A percentile compares a stretch with the other conserved stretches of the same genome.
Evolutionary conservation across 1,284 basidiomycete genomes (phyloP).

Genomic region (Porogramme epimiltina): DNA sequence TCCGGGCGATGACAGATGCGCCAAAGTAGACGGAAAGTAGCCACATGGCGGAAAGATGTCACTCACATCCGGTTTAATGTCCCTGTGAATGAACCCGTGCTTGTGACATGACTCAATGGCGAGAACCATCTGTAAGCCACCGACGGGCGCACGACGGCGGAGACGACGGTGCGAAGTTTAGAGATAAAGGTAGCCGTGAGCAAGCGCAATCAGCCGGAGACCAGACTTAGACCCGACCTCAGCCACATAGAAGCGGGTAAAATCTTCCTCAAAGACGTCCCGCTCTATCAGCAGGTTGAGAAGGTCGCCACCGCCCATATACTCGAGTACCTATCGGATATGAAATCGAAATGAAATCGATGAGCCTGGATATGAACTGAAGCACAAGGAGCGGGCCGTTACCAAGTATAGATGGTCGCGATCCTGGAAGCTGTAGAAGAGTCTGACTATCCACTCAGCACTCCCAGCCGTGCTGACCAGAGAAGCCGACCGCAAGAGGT

Average conservation of each 20-base stretch:
- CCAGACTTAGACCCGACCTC: slow-evolving; percentile 55
- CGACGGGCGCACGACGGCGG: slow-evolving; percentile 4
- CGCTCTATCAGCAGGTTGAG: slow-evolving; percentile 93
- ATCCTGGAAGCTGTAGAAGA: slow-evolving; percentile 93
- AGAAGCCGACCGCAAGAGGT: slow-evolving; percentile 82
- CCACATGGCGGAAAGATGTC: slow-evolving; percentile 18
- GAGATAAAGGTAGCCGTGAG: slow-evolving; percentile 16
- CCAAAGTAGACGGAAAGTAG: slow-evolving; percentile 14
- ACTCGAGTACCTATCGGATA: slow-evolving; percentile 77
- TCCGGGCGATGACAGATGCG: slow-evolving; percentile 10
- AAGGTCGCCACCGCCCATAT: slow-evolving; percentile 95
- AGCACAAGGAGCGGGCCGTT: slow-evolving; percentile 31
- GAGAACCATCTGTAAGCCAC: slow-evolving; percentile 79
- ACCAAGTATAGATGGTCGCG: slow-evolving; percentile 92
- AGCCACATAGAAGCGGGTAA: slow-evolving; percentile 93
- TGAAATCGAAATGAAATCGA: slow-evolving; percentile 59
- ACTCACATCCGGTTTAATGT: slow-evolving; percentile 92
- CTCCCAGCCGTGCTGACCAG: slow-evolving; percentile 68
- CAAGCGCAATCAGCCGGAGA: slow-evolving; percentile 9
- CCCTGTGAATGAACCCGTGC: slow-evolving; percentile 95
- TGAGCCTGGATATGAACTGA: slow-evolving; percentile 35
- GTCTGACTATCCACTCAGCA: slow-evolving; percentile 91
- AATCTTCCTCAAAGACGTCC: slow-evolving; percentile 92
- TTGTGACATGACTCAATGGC: slow-evolving; percentile 93
- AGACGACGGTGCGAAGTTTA: slow-evolving; percentile 7